Conservation (phyloP, 805 yeast genomes). For the Saccharomycopsis synnaedendra region DNA sequence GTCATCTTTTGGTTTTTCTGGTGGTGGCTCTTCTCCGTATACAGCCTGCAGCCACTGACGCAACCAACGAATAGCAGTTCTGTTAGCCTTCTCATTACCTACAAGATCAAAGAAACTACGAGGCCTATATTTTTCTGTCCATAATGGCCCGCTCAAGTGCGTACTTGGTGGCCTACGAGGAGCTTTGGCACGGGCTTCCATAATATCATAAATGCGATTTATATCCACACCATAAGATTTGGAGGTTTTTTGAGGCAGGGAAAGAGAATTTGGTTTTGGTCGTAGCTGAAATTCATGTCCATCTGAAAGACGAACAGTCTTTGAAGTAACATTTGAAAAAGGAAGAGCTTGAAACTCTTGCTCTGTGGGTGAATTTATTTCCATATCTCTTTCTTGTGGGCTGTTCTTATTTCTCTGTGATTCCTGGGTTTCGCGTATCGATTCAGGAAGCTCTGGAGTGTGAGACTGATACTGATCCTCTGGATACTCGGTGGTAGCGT, state of each 20-base stretch:
- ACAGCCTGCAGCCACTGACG: slow-evolving; percentile 55
- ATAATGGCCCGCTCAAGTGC: slow-evolving; percentile 17
- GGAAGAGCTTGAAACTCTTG: not conserved
- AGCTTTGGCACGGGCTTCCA: slow-evolving; percentile 17
- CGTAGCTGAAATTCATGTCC: slow-evolving; percentile 3
- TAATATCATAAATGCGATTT: slow-evolving; percentile 24
- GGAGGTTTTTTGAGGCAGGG: not conserved
- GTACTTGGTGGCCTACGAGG: not conserved
- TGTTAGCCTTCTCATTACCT: slow-evolving; percentile 57
- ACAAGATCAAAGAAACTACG: slow-evolving; percentile 49
- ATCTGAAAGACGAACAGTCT: slow-evolving; percentile 3
- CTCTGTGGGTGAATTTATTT: too few species aligned
- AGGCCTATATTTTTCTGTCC: slow-evolving; percentile 67
- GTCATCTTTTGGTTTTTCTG: slow-evolving; percentile 10
- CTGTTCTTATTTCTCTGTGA: too few species aligned
- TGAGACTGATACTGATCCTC: too few species aligned
- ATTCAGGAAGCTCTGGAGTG: too few species aligned
- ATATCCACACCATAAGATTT: slow-evolving; percentile 28
- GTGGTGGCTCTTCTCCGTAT: slow-evolving; percentile 30
- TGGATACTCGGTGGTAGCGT: too few species aligned
- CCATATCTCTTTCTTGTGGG: too few species aligned
- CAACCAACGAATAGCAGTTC: slow-evolving; percentile 51
- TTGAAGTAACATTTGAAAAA: slow-evolving; percentile 1
- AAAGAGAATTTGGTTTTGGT: slow-evolving; percentile 8
- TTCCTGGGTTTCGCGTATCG: too few species aligned